Evolutionary conservation across 2,329 filamentous ascomycete species (phyloP), one percentile per base, ranked within the genome.

Genomic region (Epichloe sylvatica): DNA sequence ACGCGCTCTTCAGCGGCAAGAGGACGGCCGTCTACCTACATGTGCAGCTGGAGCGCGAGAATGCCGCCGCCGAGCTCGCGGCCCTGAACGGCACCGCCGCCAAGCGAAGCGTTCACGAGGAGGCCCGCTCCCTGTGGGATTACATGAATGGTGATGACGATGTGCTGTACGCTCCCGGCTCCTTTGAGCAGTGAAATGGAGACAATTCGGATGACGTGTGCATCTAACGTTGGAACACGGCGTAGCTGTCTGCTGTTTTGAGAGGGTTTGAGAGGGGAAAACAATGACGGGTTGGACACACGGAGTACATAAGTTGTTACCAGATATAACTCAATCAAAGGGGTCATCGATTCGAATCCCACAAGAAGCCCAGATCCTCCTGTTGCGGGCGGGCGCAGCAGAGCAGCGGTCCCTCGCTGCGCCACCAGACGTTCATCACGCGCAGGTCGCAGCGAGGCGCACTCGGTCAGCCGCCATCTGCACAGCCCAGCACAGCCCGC

Each of bases 1-100:
- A 81, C 53, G 78, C 79, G 0, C 70, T 82, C 56, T 81, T 68
- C 57, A 74, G 66, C 12, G 78, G 77, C 3, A 82, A 82, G 68
- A 62, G 70, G 33, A 67, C 77, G 0, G 77, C 75, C 5, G 77
- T 82, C 1, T 77, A 64, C 45, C 51, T 78, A 4, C 78, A 82
- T 54, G 72, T 73, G 12, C 62, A 67, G 56, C 60, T 75, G 15
- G 70, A 67, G 44, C 62, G 63, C 0, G 70, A 73, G 50, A 65
- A 65, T 12, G 59, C 66, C 6, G 56, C 59, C 0, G 56, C 57
- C 15, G 59, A 70, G 54, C 54, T 71, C 1, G 59, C 54, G 0
- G 50, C 55, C 0, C 53, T 57, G 42, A 44, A 43, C 19, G 52
- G 49, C 49, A 60, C 5, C 4, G 19, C 34, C 36, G 45, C 60